These are phyloP conservation scores for Stygiomarasmius scandens DNA, from an alignment of 1,284 basidiomycete species.

Conservation along the genomic window DNA sequence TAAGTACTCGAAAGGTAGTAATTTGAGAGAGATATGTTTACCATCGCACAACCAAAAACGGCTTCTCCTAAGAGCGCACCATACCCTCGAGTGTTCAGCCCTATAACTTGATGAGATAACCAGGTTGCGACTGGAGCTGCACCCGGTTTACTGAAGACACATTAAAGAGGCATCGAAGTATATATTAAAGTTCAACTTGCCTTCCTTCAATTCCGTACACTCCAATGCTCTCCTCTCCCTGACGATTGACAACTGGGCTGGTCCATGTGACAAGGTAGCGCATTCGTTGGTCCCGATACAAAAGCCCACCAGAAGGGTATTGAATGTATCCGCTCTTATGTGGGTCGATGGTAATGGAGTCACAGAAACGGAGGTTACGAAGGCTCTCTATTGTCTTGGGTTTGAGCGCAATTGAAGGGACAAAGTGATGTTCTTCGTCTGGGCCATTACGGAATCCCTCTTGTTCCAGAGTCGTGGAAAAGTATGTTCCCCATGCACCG, in stretches of 20 bases:
- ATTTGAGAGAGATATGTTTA: conserved; percentile 15
- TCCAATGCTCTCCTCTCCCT: conserved; percentile 38
- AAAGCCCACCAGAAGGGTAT: conserved; percentile 47
- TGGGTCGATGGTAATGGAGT: conserved; percentile 49
- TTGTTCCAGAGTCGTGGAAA: conserved; percentile 30
- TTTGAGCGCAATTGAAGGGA: conserved; percentile 29
- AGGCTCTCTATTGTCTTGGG: conserved; percentile 27
- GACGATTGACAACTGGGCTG: conserved; percentile 37
- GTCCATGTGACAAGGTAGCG: conserved; percentile 45
- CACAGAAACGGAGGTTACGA: conserved; percentile 29
- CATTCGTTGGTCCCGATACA: conserved; percentile 44
- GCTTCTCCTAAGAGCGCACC: conserved; percentile 42
- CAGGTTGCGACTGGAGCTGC: conserved; percentile 40
- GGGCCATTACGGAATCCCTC: neutral
- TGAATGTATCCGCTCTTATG: conserved; percentile 51
- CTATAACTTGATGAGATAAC: conserved; percentile 39
- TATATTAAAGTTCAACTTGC: conserved; percentile 24
- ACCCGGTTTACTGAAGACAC: conserved; percentile 43
- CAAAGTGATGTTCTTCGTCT: conserved; percentile 22
- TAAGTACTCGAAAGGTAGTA: neutral
- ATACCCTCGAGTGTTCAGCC: conserved; percentile 39
- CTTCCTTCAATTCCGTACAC: conserved; percentile 50
- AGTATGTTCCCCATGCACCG: conserved; percentile 51
- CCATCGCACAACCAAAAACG: conserved; percentile 36
- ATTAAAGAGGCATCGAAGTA: neutral